Conservation (phyloP, 2,329 filamentous ascomycete species). For the Cercospora sojina region DNA sequence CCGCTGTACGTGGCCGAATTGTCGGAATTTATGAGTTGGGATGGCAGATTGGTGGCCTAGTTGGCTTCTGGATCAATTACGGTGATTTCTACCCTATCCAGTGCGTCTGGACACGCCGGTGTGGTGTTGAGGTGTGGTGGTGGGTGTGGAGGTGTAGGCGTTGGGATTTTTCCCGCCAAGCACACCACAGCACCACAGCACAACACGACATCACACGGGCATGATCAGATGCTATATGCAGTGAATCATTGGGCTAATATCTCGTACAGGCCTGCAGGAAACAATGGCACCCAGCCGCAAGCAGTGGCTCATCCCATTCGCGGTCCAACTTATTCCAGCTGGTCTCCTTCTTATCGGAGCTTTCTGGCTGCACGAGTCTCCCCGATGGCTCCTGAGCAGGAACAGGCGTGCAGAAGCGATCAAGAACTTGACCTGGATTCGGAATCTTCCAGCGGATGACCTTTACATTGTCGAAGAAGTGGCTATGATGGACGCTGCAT, state of each 20-base stretch:
- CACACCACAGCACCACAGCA: too few relatives aligned
- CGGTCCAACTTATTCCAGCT: conserved; percentile 65
- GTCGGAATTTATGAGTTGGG: conserved; percentile 59
- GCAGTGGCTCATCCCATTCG: conserved; percentile 55
- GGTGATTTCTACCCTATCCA: conserved; percentile 36
- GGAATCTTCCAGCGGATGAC: conserved; percentile 57
- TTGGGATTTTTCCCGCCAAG: too few relatives aligned
- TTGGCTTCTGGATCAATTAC: conserved; percentile 53
- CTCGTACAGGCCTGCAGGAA: conserved; percentile 23
- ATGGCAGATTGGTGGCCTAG: conserved; percentile 54
- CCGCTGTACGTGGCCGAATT: conserved; percentile 58
- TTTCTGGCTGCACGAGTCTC: conserved; percentile 47
- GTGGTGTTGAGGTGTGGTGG: too few relatives aligned
- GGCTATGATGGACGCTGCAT: conserved; percentile 65
- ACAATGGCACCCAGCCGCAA: conserved; percentile 45
- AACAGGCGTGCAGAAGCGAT: conserved; percentile 44
- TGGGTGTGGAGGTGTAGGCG: too few relatives aligned
- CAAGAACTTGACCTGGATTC: conserved; percentile 60
- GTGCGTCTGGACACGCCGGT: too few relatives aligned
- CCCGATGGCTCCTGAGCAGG: conserved; percentile 47
- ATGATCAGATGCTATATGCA: too few relatives aligned
- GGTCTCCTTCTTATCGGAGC: conserved; percentile 54
- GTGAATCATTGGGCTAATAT: too few relatives aligned
- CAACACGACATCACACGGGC: too few relatives aligned
- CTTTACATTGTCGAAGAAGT: conserved; percentile 74